Evolutionary conservation across 208 protist genomes (phyloP).

Genomic region (Leishmania gerbilli): DNA sequence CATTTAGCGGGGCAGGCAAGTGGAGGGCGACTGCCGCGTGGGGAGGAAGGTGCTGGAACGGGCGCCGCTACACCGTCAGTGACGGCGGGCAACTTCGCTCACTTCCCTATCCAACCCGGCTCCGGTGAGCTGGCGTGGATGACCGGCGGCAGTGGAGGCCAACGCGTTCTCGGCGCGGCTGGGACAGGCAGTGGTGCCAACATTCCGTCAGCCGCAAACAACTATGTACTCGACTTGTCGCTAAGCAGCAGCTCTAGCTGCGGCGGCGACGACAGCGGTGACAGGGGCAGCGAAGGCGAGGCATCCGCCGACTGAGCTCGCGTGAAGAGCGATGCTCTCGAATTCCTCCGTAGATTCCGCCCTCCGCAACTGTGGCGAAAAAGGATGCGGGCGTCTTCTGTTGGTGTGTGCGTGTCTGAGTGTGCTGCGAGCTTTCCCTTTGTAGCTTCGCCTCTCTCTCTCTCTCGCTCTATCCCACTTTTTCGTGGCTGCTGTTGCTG

Average conservation of each 20-base stretch:
- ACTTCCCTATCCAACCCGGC: not conserved
- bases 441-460: not conserved
- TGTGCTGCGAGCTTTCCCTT: not conserved
- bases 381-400: not conserved
- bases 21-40: not conserved
- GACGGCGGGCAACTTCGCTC: not conserved
- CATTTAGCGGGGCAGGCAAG: not conserved
- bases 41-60: not conserved
- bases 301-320: not conserved
- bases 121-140: not conserved
- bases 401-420: not conserved
- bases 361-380: not conserved
- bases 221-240: constrained; percentile 29
- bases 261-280: constrained; percentile 13
- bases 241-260: constrained; percentile 8
- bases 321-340: too few relatives aligned
- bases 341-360: not conserved
- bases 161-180: not conserved
- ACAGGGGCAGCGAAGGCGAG: not conserved
- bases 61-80: not conserved
- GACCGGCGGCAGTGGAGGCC: not conserved
- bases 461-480: not conserved
- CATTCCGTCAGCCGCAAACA: constrained; percentile 15
- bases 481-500: too few relatives aligned
- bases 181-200: constrained; percentile 7